Base-by-base conservation (phyloP, 495 filamentous ascomycete genomes). In the Collariella sp. region DNA sequence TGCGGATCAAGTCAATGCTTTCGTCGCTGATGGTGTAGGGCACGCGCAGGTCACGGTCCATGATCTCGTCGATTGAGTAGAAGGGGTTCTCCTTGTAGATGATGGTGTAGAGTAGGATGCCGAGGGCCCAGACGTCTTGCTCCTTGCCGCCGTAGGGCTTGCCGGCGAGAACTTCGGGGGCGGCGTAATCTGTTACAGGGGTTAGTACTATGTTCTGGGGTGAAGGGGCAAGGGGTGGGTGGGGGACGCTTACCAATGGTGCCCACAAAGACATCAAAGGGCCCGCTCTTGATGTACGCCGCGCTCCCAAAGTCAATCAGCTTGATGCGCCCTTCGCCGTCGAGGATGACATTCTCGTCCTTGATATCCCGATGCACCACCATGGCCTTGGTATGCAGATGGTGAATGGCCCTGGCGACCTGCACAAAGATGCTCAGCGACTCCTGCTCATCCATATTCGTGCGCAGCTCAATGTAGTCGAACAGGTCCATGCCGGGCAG, bases 1-100 rank as follows among this genome's bases (percentile, higher is more conserved):
- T 73, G 36, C 88, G 79, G 46, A 98, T 87, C 39, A 98, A 73
- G 61, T 95, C 83, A 56, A 98, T 91, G 62, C 88, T 93, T 43
- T 86, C 83, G 57, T 95, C 89, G 66, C 89, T 95, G 71, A 95
- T 86, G 19, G 91, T 76, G 68, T 89, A 95, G 1, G 93, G 93
- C 6, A 98, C 85, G 19, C 93, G 79, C 52, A 97, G 75, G 54
- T 96, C 93, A 56, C 91, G 91, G 68, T 98, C 93, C 78, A 96
- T 90, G 61, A 98, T 98, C 72, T 98, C 93, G 67, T 98, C 94
- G 62, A 98, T 91, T 67, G 87, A 95, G 78, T 98, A 98, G 72
- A 98, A 98, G 3, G 93, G 93, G 63, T 98, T 98, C 73, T 98
- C 93, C 69, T 97, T 97, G 77, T 97, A 98, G 58, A 96, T 86